A percentile compares a stretch with the other conserved stretches of the same genome.
These are phyloP conservation scores for Martiniozyma asiatica DNA, from an alignment of 1,139 yeast species.

Conservation along the genomic window DNA sequence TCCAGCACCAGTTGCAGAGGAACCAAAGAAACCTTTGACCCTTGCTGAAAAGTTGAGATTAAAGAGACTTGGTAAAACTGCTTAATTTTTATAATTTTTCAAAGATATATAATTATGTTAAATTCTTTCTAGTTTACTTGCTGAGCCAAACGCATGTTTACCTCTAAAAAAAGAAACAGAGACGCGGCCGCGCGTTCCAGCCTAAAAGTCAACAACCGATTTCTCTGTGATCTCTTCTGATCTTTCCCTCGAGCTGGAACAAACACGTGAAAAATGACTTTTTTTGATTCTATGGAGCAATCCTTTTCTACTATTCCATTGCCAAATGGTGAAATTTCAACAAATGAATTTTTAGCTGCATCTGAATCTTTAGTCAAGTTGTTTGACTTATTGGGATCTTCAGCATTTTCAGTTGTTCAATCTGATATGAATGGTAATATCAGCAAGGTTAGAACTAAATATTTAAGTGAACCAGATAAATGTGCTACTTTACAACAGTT, in stretches of 20 bases:
- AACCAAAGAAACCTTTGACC: conserved; percentile 16
- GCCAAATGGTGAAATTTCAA: conserved; percentile 50
- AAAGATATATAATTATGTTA: too few relatives aligned
- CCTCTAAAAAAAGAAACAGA: too few relatives aligned
- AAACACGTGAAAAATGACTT: conserved; percentile 47
- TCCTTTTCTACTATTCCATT: conserved; percentile 63
- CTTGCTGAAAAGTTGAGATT: conserved; percentile 14
- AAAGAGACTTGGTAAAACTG: conserved; percentile 22
- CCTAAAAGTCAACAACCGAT: too few relatives aligned
- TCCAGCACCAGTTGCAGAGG: conserved; percentile 7
- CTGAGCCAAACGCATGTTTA: too few relatives aligned
- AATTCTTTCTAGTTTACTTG: too few relatives aligned
- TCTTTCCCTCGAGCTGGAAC: too few relatives aligned
- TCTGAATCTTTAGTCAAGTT: conserved; percentile 72
- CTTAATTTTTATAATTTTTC: too few relatives aligned
- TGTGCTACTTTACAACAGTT: conserved; percentile 65
- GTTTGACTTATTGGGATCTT: conserved; percentile 73
- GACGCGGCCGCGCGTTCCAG: too few relatives aligned
- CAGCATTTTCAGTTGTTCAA: conserved; percentile 79
- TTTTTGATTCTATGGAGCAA: conserved; percentile 66
- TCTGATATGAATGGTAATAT: conserved; percentile 85
- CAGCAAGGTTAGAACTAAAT: conserved; percentile 56
- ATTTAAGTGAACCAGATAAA: conserved; percentile 51
- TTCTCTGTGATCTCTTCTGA: too few relatives aligned
- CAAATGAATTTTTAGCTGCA: conserved; percentile 71